phyloP scores from a whole-genome alignment of 495 filamentous ascomycete species.

The Penicillium dipodomyicola region DNA sequence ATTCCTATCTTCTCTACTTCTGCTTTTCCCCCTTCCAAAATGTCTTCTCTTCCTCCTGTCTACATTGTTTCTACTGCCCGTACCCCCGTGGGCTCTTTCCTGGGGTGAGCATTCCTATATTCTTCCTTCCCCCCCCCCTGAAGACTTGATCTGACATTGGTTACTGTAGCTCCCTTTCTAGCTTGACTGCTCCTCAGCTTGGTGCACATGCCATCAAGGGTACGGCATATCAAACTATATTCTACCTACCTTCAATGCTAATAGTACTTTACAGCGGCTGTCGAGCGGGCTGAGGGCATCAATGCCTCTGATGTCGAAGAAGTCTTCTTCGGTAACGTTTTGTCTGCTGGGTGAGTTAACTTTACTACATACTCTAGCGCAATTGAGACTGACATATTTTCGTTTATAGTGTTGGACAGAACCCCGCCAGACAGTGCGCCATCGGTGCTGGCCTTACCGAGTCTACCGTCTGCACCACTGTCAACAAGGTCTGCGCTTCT shows the following conservation, averaged over 20 bases:
- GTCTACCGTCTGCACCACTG: conserved; percentile 78
- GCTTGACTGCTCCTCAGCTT: conserved; percentile 79
- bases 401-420: conserved; percentile 78
- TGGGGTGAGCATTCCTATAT: conserved; percentile 60
- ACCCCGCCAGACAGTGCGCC: conserved; percentile 91
- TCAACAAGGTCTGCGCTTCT: conserved; percentile 99
- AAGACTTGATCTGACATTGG: conserved; percentile 12
- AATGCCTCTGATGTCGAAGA: conserved; percentile 86
- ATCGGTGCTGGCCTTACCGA: conserved; percentile 79
- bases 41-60: conserved; percentile 70
- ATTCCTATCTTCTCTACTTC: conserved; percentile 5
- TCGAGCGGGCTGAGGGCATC: conserved; percentile 80
- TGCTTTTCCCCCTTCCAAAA: conserved; percentile 1
- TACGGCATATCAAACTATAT: conserved; percentile 36
- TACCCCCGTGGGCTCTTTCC: conserved; percentile 89
- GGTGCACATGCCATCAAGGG: conserved; percentile 91
- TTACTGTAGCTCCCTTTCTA: conserved; percentile 69
- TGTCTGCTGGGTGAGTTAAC: conserved; percentile 79
- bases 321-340: conserved; percentile 96
- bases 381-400: conserved; percentile 11
- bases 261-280: conserved; percentile 58
- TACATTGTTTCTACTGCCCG: conserved; percentile 93
- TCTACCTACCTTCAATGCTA: conserved; percentile 13
- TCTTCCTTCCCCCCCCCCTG: conserved; percentile 13
- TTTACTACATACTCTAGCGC: neutral